These are phyloP conservation scores for Melocanna baccifera DNA, from an alignment of 176 grass and related monocot genomes.

Conservation along the genomic window DNA sequence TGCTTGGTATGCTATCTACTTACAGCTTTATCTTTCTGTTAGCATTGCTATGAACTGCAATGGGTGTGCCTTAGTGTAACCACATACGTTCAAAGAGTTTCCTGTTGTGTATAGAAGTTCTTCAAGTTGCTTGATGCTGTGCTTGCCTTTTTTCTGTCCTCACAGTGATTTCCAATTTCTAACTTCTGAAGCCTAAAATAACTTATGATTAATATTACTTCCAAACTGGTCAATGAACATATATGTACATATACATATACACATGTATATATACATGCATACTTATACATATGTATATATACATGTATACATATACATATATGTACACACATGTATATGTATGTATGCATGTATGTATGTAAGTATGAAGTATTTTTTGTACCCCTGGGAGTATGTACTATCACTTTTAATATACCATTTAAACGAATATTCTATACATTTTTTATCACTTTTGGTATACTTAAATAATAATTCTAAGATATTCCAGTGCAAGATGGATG, in stretches of 20 bases:
- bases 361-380: no score
- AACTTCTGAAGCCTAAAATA: neutral
- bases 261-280: no score
- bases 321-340: no score
- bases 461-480: no score
- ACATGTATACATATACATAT: no score
- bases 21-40: slow-evolving; percentile 57
- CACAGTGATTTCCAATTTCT: neutral
- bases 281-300: no score
- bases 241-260: no score
- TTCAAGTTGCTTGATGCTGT: neutral
- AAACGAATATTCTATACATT: no score
- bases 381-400: no score
- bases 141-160: neutral
- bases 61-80: slow-evolving; percentile 13
- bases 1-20: slow-evolving; percentile 52
- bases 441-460: no score
- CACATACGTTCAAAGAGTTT: neutral
- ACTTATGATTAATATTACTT: neutral
- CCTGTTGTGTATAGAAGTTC: neutral
- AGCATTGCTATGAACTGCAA: slow-evolving; percentile 38
- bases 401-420: no score
- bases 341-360: accelerated
- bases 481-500: no score
- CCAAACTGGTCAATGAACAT: neutral